Base-by-base conservation (phyloP, 2,329 filamentous ascomycete genomes). In the Emergomyces africanus region DNA sequence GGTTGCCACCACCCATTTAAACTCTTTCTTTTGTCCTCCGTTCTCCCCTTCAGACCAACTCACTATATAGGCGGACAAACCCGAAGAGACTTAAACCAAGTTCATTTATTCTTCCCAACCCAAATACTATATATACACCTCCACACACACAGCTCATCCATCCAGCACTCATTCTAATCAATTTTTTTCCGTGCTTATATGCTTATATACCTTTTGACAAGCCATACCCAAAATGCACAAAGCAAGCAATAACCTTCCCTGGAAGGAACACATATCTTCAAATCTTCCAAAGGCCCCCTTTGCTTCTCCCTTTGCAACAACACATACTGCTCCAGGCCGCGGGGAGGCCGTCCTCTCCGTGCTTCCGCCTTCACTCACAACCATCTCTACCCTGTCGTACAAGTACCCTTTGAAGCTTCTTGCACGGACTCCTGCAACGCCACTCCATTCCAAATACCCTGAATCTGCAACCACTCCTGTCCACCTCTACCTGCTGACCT, bases 391-490 rank as follows among this genome's bases (percentile, higher is more conserved):
- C 37, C 82, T 96, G 64, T 86, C 85, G 41, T 97, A 95, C 71
- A 90, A 95, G 71, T 99, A 97, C 68, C 94, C 94, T 1, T 80
- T 99, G 53, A 99, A 99, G 73, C 82, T 99, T 60, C 89, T 99
- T 62, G 87, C 90, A 0, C 90, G 92, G 1, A 81, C 85, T 15
- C 83, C 87, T 12, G 78, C 85, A 5, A 79, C 81, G 54, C 77
- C 81, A 46, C 80, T 85, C 59, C 79, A 81, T 58, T 65, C 70
- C 55, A 68, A 70, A 60, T 66, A 69, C 56, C 59, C 66, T 41
- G 63, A 63, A 41, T 66, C 66, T 51, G 72, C 71, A 39, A 75
- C 72, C 46, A 71, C 68, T 63, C 88, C 88, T 59, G 81, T 90
- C 9, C 83, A 94, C 37, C 85, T 96, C 46, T 97, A 96, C 70